Evolutionary conservation across 2,329 filamentous ascomycete genomes (phyloP), one percentile per base, ranked within the genome.

Genomic region (Chalara sp.): DNA sequence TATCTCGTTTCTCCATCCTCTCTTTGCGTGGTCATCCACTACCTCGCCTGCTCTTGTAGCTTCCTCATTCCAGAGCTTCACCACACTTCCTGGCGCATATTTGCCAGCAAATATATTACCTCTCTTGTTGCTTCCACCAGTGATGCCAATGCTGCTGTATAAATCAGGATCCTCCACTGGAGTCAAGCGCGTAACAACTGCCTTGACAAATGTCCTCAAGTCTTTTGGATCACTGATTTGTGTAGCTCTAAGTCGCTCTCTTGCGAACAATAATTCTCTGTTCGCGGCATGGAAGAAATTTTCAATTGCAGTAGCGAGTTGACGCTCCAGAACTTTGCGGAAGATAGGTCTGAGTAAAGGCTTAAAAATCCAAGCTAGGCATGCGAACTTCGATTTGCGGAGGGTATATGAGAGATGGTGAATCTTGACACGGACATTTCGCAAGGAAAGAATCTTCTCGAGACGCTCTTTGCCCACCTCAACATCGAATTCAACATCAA

Each of bases 21-120:
- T 51, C 5, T 30, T 43, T 21, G 61, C 79, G 63, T 83, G 83
- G 57, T 92, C 86, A 57, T 91, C 82, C 37, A 95, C 80, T 40
- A 82, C 76, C 67, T 95, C 87, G 21, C 76, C 76, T 0, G 88
- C 89, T 54, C 76, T 74, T 28, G 73, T 70, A 0, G 81, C 89
- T 69, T 95, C 86, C 57, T 90, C 84, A 58, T 92, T 81, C 89
- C 89, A 96, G n/a, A 95, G 68, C 70, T 87, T 90, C 47, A 93
- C 87, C 30, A 96, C 72, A 67, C 90, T 96, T 0, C 89, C 91
- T 0, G 92, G 92, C 1, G 92, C 85, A 70, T 96, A 96, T 1
- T 89, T 79, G 4, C 86, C 88, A 59, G 83, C 82, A 72, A 97
- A 97, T 0, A 92, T 72, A 8, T 78, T 78, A 4, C 60, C 75